phyloP scores from a whole-genome alignment of 345 rosid species.

The Syzygium grande region DNA sequence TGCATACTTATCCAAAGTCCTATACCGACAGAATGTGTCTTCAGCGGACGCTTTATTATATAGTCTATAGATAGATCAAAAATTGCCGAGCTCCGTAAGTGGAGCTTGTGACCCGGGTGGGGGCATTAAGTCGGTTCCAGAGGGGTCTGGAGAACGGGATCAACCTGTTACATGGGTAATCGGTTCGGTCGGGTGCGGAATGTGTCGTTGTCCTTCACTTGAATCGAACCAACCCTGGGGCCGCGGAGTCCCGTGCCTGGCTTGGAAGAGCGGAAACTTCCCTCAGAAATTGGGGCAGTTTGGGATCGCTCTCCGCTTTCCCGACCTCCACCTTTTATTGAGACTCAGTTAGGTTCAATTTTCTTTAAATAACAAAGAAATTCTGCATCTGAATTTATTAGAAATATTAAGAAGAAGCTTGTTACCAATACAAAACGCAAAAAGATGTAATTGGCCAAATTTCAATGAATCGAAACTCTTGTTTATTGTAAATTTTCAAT shows the following conservation, averaged over 20 bases:
- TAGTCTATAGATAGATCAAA: neutral
- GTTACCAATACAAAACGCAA: too few species aligned
- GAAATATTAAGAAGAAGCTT: too few species aligned
- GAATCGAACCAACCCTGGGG: neutral
- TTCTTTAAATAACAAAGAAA: too few species aligned
- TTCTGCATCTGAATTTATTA: too few species aligned
- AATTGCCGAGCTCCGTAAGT: neutral
- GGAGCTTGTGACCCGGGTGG: too few species aligned
- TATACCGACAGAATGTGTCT: neutral
- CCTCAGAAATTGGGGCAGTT: neutral
- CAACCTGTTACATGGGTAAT: neutral
- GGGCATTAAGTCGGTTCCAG: neutral
- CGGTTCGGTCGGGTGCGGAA: neutral
- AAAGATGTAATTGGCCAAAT: too few species aligned
- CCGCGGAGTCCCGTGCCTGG: neutral
- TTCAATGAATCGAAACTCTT: too few species aligned
- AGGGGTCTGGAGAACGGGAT: neutral
- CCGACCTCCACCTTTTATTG: neutral
- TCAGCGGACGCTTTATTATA: neutral
- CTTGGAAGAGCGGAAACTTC: neutral
- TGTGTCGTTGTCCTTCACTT: neutral
- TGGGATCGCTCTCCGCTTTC: neutral
- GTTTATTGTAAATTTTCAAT: too few species aligned
- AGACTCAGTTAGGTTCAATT: too few species aligned
- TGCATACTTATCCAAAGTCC: neutral